A percentile compares a stretch with the other conserved stretches of the same genome.
These are phyloP conservation scores for Coemansia sp. DNA, from an alignment of 192 early-diverging fungal genomes.

Conservation along the genomic window DNA sequence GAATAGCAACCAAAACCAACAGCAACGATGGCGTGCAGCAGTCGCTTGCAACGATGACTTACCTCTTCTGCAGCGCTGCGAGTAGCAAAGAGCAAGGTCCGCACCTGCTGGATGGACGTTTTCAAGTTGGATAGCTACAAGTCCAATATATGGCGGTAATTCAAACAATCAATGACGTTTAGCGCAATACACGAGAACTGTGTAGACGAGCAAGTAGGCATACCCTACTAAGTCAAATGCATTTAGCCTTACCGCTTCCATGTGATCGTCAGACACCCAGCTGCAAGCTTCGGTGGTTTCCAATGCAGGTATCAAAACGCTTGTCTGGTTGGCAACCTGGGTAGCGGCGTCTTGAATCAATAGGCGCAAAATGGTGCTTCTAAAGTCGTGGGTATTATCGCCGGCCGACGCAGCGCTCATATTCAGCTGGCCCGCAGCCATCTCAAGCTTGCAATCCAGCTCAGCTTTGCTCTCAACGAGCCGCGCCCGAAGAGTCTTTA, in stretches of 20 bases:
- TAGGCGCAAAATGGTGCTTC: conserved; percentile 9
- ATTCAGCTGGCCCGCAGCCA: conserved; percentile 21
- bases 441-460: conserved; percentile 25
- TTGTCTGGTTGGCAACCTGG: background rate
- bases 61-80: background rate
- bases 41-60: background rate
- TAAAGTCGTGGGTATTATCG: conserved; percentile 1
- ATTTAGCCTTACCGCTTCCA: conserved; percentile 12
- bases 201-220: background rate
- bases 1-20: background rate
- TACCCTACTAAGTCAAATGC: no score
- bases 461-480: background rate
- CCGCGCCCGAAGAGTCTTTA: background rate
- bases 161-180: background rate
- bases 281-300: background rate
- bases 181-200: background rate
- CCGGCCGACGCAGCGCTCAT: conserved; percentile 10
- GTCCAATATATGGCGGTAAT: background rate
- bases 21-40: no score
- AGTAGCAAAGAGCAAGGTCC: background rate
- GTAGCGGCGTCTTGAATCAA: conserved; percentile 15
- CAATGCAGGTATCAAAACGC: conserved; percentile 5
- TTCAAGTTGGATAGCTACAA: conserved; percentile 4
- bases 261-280: conserved; percentile 11
- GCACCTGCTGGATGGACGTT: background rate